Percentiles rank a stretch among this genome's conserved stretches.
These are phyloP conservation scores for Haplographium delicatum DNA, from an alignment of 495 filamentous ascomycete genomes.

Conservation along the genomic window DNA sequence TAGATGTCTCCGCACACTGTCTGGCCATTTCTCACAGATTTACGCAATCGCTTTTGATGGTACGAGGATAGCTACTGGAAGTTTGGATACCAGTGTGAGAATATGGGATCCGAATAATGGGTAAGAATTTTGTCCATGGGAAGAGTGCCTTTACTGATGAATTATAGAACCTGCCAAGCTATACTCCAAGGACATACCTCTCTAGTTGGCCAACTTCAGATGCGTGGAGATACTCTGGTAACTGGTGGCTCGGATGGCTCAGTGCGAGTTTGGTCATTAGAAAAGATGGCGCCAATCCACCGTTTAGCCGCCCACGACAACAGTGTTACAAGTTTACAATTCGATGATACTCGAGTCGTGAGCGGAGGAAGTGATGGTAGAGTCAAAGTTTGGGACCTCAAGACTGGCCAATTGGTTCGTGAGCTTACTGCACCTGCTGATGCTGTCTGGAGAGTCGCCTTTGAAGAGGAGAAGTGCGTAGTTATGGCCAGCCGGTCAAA, in stretches of 20 bases:
- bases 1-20: slow-evolving; percentile 78
- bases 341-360: slow-evolving; percentile 90
- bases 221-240: slow-evolving; percentile 88
- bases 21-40: slow-evolving; percentile 98
- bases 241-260: slow-evolving; percentile 95
- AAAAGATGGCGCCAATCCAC: slow-evolving; percentile 84
- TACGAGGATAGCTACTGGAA: slow-evolving; percentile 87
- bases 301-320: slow-evolving; percentile 97
- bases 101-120: slow-evolving; percentile 94
- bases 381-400: slow-evolving; percentile 95
- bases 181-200: slow-evolving; percentile 96
- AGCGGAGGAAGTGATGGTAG: slow-evolving; percentile 93
- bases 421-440: slow-evolving; percentile 88
- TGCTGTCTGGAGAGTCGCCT: slow-evolving; percentile 95
- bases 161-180: slow-evolving; percentile 44
- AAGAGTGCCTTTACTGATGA: slow-evolving; percentile 9
- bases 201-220: slow-evolving; percentile 93
- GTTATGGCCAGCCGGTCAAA: slow-evolving; percentile 82
- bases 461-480: slow-evolving; percentile 96
- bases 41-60: slow-evolving; percentile 98
- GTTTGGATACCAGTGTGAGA: slow-evolving; percentile 91
- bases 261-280: slow-evolving; percentile 90
- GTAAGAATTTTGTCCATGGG: slow-evolving; percentile 39
- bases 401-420: slow-evolving; percentile 82
- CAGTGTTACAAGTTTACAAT: slow-evolving; percentile 93